These are phyloP conservation scores for Irpex sp. DNA, from an alignment of 1,284 basidiomycete species.

Conservation along the genomic window DNA sequence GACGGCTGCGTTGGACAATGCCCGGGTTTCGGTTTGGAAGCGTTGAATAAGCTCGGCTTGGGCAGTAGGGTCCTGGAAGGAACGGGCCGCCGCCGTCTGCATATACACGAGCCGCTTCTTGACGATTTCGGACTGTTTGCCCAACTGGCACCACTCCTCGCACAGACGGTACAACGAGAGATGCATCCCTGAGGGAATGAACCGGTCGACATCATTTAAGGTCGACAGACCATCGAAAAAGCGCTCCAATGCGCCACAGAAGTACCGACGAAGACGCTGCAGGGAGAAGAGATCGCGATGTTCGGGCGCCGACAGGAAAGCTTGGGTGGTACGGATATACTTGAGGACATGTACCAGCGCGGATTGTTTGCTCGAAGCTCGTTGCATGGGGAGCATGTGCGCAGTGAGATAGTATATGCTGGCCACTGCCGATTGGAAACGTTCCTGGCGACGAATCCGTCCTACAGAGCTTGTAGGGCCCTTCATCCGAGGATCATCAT, in stretches of 20 bases:
- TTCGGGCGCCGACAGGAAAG: slow-evolving; percentile 70
- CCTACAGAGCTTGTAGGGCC: slow-evolving; percentile 37
- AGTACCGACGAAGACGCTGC: slow-evolving; percentile 83
- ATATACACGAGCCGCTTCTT: slow-evolving; percentile 75
- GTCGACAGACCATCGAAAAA: slow-evolving; percentile 78
- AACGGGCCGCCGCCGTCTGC: slow-evolving; percentile 65
- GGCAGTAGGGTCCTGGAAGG: slow-evolving; percentile 42
- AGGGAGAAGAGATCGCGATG: slow-evolving; percentile 77
- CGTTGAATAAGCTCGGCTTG: slow-evolving; percentile 57
- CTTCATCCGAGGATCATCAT: slow-evolving; percentile 70
- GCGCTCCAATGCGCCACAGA: slow-evolving; percentile 85
- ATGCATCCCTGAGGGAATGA: slow-evolving; percentile 75
- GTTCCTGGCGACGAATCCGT: slow-evolving; percentile 71
- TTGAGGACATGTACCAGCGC: slow-evolving; percentile 80
- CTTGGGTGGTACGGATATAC: slow-evolving; percentile 82
- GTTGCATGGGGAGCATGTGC: slow-evolving; percentile 69
- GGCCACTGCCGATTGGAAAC: slow-evolving; percentile 86
- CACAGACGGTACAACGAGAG: slow-evolving; percentile 82
- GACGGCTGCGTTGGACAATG: slow-evolving; percentile 75
- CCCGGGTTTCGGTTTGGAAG: slow-evolving; percentile 70
- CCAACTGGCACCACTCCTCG: slow-evolving; percentile 92
- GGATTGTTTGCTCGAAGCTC: slow-evolving; percentile 66
- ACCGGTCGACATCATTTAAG: slow-evolving; percentile 72
- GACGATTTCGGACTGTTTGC: slow-evolving; percentile 70
- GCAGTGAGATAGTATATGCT: slow-evolving; percentile 88